Percentiles rank a stretch among this genome's conserved stretches.
Evolutionary conservation across 768 basidiomycete genomes (phyloP).

Genomic region (Tricholoma saponaceum): DNA sequence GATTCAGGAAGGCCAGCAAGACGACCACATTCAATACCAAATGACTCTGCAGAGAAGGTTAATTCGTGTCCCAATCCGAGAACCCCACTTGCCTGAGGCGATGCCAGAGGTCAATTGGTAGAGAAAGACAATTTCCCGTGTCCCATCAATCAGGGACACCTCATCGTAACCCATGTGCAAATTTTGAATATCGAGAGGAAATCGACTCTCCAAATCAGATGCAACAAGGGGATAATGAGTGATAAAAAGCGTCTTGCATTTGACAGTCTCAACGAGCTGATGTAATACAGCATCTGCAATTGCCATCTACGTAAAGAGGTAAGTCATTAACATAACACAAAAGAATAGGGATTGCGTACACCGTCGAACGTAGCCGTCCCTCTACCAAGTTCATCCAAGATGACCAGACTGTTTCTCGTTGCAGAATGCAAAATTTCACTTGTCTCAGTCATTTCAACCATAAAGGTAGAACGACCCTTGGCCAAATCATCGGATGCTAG

Average conservation of each 20-base stretch:
- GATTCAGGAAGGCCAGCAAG: constrained; percentile 78
- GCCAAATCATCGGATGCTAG: constrained; percentile 84
- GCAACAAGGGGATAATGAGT: constrained; percentile 92
- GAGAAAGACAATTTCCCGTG: constrained; percentile 80
- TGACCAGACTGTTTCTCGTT: constrained; percentile 73
- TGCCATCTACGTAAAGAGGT: constrained; percentile 56
- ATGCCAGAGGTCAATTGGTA: constrained; percentile 73
- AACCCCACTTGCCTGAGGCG: constrained; percentile 42
- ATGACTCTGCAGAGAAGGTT: constrained; percentile 51
- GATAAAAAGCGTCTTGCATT: constrained; percentile 84
- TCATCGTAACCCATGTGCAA: constrained; percentile 85
- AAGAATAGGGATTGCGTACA: constrained; percentile 25
- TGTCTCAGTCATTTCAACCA: constrained; percentile 96
- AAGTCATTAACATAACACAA: neutral
- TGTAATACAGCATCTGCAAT: constrained; percentile 81
- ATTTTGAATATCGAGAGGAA: constrained; percentile 63
- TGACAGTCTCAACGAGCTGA: constrained; percentile 53
- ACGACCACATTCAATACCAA: constrained; percentile 89
- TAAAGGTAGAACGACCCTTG: constrained; percentile 88
- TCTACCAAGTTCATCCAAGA: constrained; percentile 86
- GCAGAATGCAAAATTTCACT: constrained; percentile 82
- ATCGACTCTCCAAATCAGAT: constrained; percentile 55
- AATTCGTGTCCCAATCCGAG: neutral
- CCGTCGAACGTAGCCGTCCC: constrained; percentile 95
- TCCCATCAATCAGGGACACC: constrained; percentile 65